Conservation (phyloP, 495 filamentous ascomycete genomes). For the Rusavskia elegans region DNA sequence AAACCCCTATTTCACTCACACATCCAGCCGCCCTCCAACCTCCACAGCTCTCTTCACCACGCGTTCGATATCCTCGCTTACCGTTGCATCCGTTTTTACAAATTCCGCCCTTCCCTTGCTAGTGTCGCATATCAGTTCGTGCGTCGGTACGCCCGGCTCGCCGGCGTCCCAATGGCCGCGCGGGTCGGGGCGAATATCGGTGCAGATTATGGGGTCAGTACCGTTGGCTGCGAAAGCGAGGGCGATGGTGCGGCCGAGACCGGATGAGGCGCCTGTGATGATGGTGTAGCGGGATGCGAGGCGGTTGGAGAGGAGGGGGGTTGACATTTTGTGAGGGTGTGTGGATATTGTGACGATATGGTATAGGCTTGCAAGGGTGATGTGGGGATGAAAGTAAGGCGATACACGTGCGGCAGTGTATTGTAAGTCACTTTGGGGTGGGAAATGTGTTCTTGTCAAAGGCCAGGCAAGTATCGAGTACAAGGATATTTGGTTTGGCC, state of each 20-base stretch:
- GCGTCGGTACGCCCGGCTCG: slow-evolving; percentile 21
- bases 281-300: slow-evolving; percentile 26
- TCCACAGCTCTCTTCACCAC: slow-evolving; percentile 23
- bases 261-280: slow-evolving; percentile 32
- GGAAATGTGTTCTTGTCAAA: too few species aligned
- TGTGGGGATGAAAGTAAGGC: too few species aligned
- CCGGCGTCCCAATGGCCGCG: slow-evolving; percentile 11
- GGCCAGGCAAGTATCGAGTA: too few species aligned
- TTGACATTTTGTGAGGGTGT: not conserved
- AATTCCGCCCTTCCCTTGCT: slow-evolving; percentile 28
- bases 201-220: slow-evolving; percentile 28
- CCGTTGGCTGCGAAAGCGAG: slow-evolving; percentile 27
- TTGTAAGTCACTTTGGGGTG: too few species aligned
- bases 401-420: too few species aligned
- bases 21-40: slow-evolving; percentile 30
- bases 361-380: too few species aligned
- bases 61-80: slow-evolving; percentile 20
- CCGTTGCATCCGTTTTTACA: slow-evolving; percentile 29
- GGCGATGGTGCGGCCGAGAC: slow-evolving; percentile 25
- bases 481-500: too few species aligned
- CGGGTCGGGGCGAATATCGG: slow-evolving; percentile 23
- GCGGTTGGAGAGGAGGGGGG: slow-evolving; percentile 3
- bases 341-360: too few species aligned
- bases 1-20: slow-evolving; percentile 21
- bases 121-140: slow-evolving; percentile 21